Base-by-base conservation (phyloP, 1,284 basidiomycete genomes). In the Jaminaea rosea region DNA sequence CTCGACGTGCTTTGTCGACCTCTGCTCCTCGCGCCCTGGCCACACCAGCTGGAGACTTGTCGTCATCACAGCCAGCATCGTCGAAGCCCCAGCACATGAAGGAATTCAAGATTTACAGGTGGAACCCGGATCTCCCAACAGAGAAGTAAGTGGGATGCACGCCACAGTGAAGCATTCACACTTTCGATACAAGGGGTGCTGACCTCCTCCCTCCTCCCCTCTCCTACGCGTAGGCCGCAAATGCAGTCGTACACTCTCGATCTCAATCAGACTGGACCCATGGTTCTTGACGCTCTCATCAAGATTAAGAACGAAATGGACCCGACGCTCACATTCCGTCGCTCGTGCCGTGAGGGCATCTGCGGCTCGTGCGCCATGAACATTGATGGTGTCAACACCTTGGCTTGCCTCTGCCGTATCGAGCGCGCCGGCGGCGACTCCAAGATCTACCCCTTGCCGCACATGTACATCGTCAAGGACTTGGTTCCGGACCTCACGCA, bases 331-430 rank as follows among this genome's bases (percentile, higher is more conserved):
- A 96, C 92, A 15, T 97, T 97, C 81, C 85, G 92, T 36, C 84
- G 92, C 52, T 94, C 89, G 27, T 98, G 93, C 81, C 80, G 93
- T 63, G 93, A 97, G 79, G 93, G 93, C 58, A 98, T 97, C 69
- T 97, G 94, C 72, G 94, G 93, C 42, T 92, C 88, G 15, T 98
- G 93, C 75, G 92, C 93, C 56, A 96, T 98, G 93, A 97, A 97
- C 81, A 89, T 97, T 73, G 86, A 97, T 76, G 93, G 93, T 57
- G 69, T 74, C 53, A 97, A 97, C 81, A 98, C 93, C 2, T 84
- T 98, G 53, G 93, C 93, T 21, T 98, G 94, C 77, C 80, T 98
- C 48, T 97, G 92, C 80, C 82, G 92, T 53, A 97, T 97, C 69
- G 87, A 93, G 81, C 89, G 68, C 81, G 83, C 62, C 67, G 79